Conservation (phyloP, 192 early-diverging fungal genomes). For the Umbelopsis sp. region DNA sequence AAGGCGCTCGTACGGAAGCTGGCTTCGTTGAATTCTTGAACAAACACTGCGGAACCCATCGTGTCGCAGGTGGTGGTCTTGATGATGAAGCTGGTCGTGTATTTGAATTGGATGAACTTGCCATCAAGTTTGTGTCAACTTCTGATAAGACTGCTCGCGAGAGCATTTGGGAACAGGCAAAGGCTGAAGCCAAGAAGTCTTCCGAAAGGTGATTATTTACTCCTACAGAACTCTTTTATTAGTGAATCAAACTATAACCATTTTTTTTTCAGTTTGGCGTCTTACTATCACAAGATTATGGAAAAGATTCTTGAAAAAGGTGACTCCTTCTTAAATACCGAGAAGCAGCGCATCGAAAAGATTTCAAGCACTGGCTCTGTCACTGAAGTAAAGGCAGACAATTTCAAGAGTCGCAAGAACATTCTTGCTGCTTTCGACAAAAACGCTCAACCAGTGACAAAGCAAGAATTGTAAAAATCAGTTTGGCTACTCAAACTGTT, state of each 20-base stretch:
- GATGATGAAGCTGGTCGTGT: constrained; percentile 62
- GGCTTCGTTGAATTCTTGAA: constrained; percentile 85
- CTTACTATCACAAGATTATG: constrained; percentile 93
- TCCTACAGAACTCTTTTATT: not conserved
- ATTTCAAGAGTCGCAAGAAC: constrained; percentile 86
- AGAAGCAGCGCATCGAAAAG: constrained; percentile 80
- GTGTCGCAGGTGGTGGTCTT: constrained; percentile 73
- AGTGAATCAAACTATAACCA: not conserved
- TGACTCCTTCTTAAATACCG: constrained; percentile 70
- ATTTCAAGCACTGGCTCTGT: constrained; percentile 72
- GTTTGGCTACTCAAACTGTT: not conserved
- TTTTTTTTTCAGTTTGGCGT: constrained; percentile 48
- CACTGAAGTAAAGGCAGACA: constrained; percentile 73
- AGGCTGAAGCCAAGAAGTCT: constrained; percentile 44
- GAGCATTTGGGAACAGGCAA: constrained; percentile 48
- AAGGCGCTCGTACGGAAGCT: constrained; percentile 68
- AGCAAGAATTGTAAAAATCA: constrained; percentile 7
- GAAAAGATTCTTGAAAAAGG: constrained; percentile 75
- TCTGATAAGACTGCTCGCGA: constrained; percentile 43
- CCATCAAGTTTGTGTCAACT: constrained; percentile 62
- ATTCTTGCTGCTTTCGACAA: constrained; percentile 63
- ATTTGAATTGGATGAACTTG: constrained; percentile 58
- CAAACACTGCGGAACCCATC: constrained; percentile 77
- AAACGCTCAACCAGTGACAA: constrained; percentile 14
- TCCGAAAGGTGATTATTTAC: not conserved